Base-by-base conservation (phyloP, 768 basidiomycete genomes). In the Gautieria morchelliformis region DNA sequence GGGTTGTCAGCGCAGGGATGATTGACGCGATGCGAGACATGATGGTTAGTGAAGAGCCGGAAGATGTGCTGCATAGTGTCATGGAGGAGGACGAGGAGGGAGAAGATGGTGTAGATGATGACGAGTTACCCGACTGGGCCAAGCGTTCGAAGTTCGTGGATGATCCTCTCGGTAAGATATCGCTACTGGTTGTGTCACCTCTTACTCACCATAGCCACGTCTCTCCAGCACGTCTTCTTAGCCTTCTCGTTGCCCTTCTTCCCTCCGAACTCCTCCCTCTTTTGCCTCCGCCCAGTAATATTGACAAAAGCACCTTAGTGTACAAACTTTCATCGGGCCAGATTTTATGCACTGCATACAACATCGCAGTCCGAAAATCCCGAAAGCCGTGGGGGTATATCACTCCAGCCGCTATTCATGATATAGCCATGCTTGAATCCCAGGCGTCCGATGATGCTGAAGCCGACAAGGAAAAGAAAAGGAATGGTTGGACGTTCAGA, bases 331-430 rank as follows among this genome's bases (percentile, higher is more conserved):
- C 86, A 1, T 90, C 85, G 4, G 92, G 93, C 0, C 87, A 91
- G 63, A 69, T 90, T 9, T 78, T 94, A 12, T 94, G 92, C 63
- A 67, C 75, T 2, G 84, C 88, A 0, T 93, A 92, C 71, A 95
- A 94, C 68, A 69, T 78, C 11, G 85, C 82, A 30, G 86, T 94
- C 0, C 81, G 93, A 24, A 80, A 82, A 58, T 92, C 89, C 8
- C 81, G 81, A 48, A 82, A 86, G 61, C 89, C 89, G 0, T 95
- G 91, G 90, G 93, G 92, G 0, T 94, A 85, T 69, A 85, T 94
- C 57, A 87, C 78, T 59, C 70, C 76, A 45, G 82, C 86, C 57
- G 80, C 82, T 2, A 82, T 95, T 17, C 93, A 94, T 63, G 89
- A 91, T 64, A 83, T 94, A 47, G 68, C 83, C 19, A 74, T 78